Evolutionary conservation across 345 rosid genomes (phyloP), one percentile per base, ranked within the genome.

Genomic region (Gossypium herbaceum): DNA sequence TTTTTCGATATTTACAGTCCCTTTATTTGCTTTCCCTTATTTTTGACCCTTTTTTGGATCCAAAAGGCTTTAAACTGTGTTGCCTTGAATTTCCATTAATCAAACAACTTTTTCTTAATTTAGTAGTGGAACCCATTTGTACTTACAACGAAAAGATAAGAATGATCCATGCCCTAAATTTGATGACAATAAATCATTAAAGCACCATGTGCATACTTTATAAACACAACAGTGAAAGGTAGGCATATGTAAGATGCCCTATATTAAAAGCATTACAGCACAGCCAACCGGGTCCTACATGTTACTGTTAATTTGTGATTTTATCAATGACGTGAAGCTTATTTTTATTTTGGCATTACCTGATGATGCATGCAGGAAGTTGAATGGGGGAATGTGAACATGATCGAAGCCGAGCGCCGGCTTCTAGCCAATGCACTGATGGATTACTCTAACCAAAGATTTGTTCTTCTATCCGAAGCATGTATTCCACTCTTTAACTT

Each of bases 401-500:
- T 93, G 97, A 77, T 93, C 0, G 98, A 93, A 82, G 97, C 97
- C 4, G 98, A 93, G 79, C 87, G 90, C 48, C 86, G 98, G 4
- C 82, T 93, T 6, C 81, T 93, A 76, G 97, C 92, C 39, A 93
- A 90, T 73, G 98, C 95, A 3, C 87, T 93, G 47, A 73, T 91
- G 34, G 97, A 92, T 77, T 69, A 81, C 56, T 77, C 92, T 4
- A 93, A 90, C 79, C 85, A 91, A 77, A 81, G 97, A 22, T 93
- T 93, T 41, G 85, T 91, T 51, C 88, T 93, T 13, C 89, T 93
- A 19, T 93, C 97, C 0, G 98, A 93, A 66, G 64, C 97, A 13
- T 93, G 97, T 87, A 91, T 93, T 79, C 97, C 97, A 68, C 83
- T 93, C 20, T 93, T 86, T 80, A 88, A 91, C 67, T 93, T 93